These are phyloP conservation scores for Russula vinacea DNA, from an alignment of 768 basidiomycete genomes.

Conservation along the genomic window DNA sequence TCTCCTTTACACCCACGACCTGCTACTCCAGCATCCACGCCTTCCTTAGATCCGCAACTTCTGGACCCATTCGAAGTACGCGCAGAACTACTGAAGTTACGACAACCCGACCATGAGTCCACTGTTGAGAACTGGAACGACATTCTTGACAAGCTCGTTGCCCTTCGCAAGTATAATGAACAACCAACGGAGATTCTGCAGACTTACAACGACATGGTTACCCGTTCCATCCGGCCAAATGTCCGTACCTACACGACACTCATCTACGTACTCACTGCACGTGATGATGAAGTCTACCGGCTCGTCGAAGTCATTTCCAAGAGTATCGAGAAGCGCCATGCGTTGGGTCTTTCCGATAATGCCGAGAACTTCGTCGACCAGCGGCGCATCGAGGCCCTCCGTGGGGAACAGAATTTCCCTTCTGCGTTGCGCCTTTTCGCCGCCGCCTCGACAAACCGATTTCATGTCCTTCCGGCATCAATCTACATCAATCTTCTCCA, in stretches of 20 bases:
- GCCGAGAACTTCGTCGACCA: constrained; percentile 37
- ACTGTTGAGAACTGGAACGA: constrained; percentile 58
- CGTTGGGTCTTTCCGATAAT: constrained; percentile 38
- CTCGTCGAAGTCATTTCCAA: constrained; percentile 36
- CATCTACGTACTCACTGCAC: constrained; percentile 58
- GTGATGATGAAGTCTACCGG: constrained; percentile 61
- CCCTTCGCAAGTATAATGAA: constrained; percentile 47
- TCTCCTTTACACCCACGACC: not conserved
- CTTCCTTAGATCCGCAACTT: not conserved
- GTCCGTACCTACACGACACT: constrained; percentile 57
- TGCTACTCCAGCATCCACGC: not conserved
- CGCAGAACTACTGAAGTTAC: constrained; percentile 34
- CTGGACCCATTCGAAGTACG: constrained; percentile 34
- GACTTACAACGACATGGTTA: constrained; percentile 71
- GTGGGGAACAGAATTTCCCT: constrained; percentile 64
- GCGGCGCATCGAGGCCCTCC: constrained; percentile 44
- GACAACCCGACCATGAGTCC: constrained; percentile 34
- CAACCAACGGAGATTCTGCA: constrained; percentile 57
- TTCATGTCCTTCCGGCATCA: constrained; percentile 37
- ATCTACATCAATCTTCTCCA: constrained; percentile 58
- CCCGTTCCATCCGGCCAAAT: constrained; percentile 59
- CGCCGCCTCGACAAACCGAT: constrained; percentile 44
- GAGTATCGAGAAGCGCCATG: constrained; percentile 43
- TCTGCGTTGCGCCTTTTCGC: constrained; percentile 74
- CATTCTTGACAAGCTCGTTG: constrained; percentile 53